A percentile compares a stretch with the other conserved stretches of the same genome.
Evolutionary conservation across 768 basidiomycete species (phyloP).

Genomic region (Trametes gibbosa): DNA sequence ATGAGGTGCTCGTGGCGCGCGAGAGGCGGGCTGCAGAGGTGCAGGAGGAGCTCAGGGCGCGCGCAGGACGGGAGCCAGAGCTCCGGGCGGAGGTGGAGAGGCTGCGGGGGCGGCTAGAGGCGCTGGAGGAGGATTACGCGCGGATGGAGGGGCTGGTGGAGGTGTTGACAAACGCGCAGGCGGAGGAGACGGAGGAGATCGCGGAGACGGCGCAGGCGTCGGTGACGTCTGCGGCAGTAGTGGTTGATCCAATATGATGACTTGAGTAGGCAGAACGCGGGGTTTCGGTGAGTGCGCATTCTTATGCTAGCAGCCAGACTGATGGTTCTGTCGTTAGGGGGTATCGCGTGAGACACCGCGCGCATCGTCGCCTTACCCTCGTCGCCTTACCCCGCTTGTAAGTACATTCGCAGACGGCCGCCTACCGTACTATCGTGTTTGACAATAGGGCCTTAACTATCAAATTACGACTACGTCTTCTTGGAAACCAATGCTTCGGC

Average conservation of each 20-base stretch:
- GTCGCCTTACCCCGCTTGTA: too few species aligned
- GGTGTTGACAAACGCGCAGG: constrained; percentile 10
- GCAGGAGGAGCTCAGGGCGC: constrained; percentile 25
- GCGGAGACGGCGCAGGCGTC: background rate
- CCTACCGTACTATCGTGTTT: too few species aligned
- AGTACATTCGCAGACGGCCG: too few species aligned
- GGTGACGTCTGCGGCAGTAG: background rate
- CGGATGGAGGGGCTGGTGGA: constrained; percentile 13
- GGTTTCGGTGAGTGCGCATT: background rate
- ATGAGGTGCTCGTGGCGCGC: constrained; percentile 12
- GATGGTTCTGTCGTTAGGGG: too few species aligned
- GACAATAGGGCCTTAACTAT: too few species aligned
- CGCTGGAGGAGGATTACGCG: constrained; percentile 14
- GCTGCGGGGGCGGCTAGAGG: constrained; percentile 16
- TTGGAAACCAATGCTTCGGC: too few species aligned
- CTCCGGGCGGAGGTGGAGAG: constrained; percentile 21
- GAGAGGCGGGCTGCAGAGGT: constrained; percentile 17
- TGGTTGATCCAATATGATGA: background rate
- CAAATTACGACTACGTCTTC: too few species aligned
- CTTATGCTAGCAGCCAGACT: background rate
- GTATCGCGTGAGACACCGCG: too few species aligned
- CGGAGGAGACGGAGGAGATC: constrained; percentile 6
- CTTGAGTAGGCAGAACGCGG: background rate
- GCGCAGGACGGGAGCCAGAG: constrained; percentile 26
- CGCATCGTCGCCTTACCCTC: too few species aligned